Base-by-base conservation (phyloP, 331 rosid species). In the Ulmus americana region DNA sequence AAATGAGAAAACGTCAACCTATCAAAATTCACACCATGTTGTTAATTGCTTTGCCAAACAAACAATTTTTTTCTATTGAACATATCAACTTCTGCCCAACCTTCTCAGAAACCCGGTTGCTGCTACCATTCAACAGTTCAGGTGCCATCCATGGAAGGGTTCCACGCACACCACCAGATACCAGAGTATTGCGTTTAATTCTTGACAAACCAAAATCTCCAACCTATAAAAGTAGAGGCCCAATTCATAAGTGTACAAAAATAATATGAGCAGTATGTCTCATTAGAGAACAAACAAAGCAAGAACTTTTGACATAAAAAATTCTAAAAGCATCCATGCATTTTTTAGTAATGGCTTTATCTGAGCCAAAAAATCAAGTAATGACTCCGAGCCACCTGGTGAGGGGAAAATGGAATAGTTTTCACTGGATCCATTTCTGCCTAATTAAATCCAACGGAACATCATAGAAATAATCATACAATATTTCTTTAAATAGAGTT, bases 91-190 rank as follows among this genome's bases (percentile, higher is more conserved):
- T 28, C 35, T 2, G 35, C 35, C 35, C 35, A 65, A 92, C 99
- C 99, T 90, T 94, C 75, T 94, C 95, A 54, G 97, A 87, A 55
- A 94, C 99, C 71, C 83, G 75, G 41, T 70, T 82, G 68, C 91
- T 90, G 77, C 86, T 79, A 39, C 99, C 92, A 67, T 82, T 87
- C 39, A 94, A 78, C 73, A 94, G 71, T 68, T 94, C 99, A 0
- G 99, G 99, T n/a, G 97, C 99, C 97, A 90, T 94, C 97, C 97
- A 94, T 22, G 99, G 97, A 70, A 94, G 99, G 54, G 99, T 90
- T 69, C 99, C 97, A 73, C 96, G 68, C 14, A 90, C 97, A 52
- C 99, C 99, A 59, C 97, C 97, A 7, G 96, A 85, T 66, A 90
- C 92, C 40, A 94, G 81, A 8, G 99, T 94, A 75, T 94, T 94